phyloP scores from a whole-genome alignment of 257 asterid species.

The Przewalskia tangutica region DNA sequence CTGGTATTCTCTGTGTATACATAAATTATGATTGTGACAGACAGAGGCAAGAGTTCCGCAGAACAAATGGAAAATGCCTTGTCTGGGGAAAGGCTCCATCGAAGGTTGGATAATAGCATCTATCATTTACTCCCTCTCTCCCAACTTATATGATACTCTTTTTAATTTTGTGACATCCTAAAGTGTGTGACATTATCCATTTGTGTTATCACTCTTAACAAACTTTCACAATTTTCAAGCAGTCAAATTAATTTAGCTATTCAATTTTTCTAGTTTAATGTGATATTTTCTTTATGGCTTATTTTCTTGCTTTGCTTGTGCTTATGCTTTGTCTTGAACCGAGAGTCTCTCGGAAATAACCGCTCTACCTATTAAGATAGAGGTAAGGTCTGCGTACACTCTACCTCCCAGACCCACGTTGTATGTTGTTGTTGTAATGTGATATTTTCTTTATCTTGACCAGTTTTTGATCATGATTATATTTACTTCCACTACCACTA shows the following conservation, averaged over 20 bases:
- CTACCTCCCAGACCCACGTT: too few species aligned
- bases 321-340: too few species aligned
- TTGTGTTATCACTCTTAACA: neutral
- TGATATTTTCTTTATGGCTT: neutral
- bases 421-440: too few species aligned
- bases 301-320: too few species aligned
- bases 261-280: neutral
- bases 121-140: neutral
- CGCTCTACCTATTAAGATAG: too few species aligned
- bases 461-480: neutral
- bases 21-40: constrained; percentile 94
- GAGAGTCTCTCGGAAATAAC: too few species aligned
- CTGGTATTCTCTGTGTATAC: constrained; percentile 76
- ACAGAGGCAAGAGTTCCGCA: constrained; percentile 90
- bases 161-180: neutral
- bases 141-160: neutral
- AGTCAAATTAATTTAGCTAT: neutral
- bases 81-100: constrained; percentile 99
- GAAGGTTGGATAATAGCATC: constrained; percentile 42
- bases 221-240: neutral
- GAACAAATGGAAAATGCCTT: constrained; percentile 80
- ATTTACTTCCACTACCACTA: neutral
- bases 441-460: neutral
- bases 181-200: neutral
- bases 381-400: too few species aligned